Conservation (phyloP, 2,329 filamentous ascomycete genomes). For the Cladosporium halotolerans region DNA sequence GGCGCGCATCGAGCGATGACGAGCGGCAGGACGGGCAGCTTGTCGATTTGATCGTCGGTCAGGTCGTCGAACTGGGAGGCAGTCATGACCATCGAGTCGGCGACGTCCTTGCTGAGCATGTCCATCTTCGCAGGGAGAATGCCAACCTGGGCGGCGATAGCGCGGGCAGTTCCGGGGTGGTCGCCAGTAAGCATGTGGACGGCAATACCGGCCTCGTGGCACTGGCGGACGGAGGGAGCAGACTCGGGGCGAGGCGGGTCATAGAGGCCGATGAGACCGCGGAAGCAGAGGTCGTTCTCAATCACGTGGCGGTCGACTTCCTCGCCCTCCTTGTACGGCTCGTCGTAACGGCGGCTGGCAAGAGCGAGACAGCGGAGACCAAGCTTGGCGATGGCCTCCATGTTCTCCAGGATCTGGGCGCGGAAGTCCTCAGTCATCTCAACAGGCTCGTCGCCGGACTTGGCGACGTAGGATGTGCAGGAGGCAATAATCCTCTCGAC, state of each 20-base stretch:
- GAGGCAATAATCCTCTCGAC: conserved; percentile 62
- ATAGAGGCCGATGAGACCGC: conserved; percentile 80
- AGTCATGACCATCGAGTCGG: conserved; percentile 65
- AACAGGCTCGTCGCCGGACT: conserved; percentile 28
- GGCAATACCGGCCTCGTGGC: conserved; percentile 65
- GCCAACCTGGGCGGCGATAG: conserved; percentile 72
- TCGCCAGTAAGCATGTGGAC: conserved; percentile 85
- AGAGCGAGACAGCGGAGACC: conserved; percentile 63
- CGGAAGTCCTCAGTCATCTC: conserved; percentile 51
- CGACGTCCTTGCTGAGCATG: conserved; percentile 54
- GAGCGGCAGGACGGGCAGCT: conserved; percentile 65
- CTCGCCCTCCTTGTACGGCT: conserved; percentile 40
- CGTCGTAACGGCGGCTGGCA: conserved; percentile 44
- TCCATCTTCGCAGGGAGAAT: conserved; percentile 59
- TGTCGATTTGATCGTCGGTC: conserved; percentile 67
- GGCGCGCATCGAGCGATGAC: conserved; percentile 82
- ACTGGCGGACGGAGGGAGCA: conserved; percentile 62
- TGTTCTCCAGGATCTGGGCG: conserved; percentile 56
- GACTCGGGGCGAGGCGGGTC: conserved; percentile 81
- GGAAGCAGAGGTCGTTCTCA: conserved; percentile 63
- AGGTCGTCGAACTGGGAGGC: conserved; percentile 57
- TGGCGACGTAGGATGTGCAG: conserved; percentile 44
- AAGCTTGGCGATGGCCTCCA: conserved; percentile 61
- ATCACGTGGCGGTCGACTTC: conserved; percentile 53
- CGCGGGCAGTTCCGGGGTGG: conserved; percentile 69